Conservation (phyloP, 768 basidiomycete species). For the Lanmaoa pseudosensibilis region DNA sequence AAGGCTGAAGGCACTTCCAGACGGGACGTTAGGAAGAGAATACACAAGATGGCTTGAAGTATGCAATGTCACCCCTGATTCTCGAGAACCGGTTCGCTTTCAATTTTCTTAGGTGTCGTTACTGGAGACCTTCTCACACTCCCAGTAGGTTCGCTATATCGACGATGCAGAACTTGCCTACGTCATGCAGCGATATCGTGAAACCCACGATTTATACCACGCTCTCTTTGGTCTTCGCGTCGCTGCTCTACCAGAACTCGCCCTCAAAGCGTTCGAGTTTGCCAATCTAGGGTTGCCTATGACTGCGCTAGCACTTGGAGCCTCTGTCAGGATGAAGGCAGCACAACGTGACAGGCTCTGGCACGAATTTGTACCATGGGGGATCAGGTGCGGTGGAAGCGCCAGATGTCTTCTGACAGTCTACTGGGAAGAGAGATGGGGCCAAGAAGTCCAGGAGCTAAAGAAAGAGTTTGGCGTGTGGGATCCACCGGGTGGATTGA, state of each 20-base stretch:
- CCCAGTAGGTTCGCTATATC: slow-evolving; percentile 83
- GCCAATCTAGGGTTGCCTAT: slow-evolving; percentile 90
- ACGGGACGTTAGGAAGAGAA: slow-evolving; percentile 81
- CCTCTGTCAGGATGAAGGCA: slow-evolving; percentile 34
- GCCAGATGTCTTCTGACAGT: slow-evolving; percentile 81
- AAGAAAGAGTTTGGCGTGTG: slow-evolving; percentile 82
- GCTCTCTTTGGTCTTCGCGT: slow-evolving; percentile 88
- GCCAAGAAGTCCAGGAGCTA: slow-evolving; percentile 76
- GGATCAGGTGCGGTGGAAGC: slow-evolving; percentile 75
- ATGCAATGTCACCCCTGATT: slow-evolving; percentile 90
- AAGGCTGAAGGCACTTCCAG: slow-evolving; percentile 60
- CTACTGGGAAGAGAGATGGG: slow-evolving; percentile 97
- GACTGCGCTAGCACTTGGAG: slow-evolving; percentile 72
- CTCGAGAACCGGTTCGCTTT: slow-evolving; percentile 75
- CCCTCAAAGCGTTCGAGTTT: slow-evolving; percentile 93
- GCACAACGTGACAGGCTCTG: slow-evolving; percentile 59
- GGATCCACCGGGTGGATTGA: slow-evolving; percentile 60
- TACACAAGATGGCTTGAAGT: slow-evolving; percentile 90
- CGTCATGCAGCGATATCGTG: slow-evolving; percentile 96
- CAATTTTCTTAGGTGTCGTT: neutral
- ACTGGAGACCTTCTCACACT: neutral
- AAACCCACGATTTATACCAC: slow-evolving; percentile 98
- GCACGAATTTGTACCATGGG: slow-evolving; percentile 90
- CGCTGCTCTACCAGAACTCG: slow-evolving; percentile 86
- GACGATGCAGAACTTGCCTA: slow-evolving; percentile 95